Evolutionary conservation across 176 grass and related monocot species (phyloP), one percentile per base, ranked within the genome.

Genomic region (Puccinellia tenuiflora): DNA sequence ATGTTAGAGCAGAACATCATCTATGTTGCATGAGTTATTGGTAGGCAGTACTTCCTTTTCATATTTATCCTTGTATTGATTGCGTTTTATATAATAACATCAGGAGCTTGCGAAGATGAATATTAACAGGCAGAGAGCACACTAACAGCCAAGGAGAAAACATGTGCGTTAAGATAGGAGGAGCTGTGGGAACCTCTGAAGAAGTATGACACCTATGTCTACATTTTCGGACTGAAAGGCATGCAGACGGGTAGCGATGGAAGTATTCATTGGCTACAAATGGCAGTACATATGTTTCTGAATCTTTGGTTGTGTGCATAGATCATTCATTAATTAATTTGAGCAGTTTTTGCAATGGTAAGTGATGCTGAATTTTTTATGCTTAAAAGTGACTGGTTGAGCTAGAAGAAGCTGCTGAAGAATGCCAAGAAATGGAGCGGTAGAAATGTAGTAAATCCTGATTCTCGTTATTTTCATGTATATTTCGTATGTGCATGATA

Each of bases 1-100:
- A 97, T 69, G 94, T 90, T 26, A 25, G 22, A 25, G 22, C 17
- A 74, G 51, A 29, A 30, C 54, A 59, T 53, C 12, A 50, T 30
- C 2, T 10, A 21, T 68, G 3, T 35, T 45, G 13, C 38, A 83
- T 28, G 21, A 82, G 4, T 61, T 63, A 63, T 63, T 31, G 25
- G 18, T 28, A 66, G 57, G 29, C 76, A 10, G 15, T 33, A 34
- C 13, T 72, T 46, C 3, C 3, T 15, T 15, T 46, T 15, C 15
- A 46, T 46, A 46, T 46, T 3, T 45, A 45, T 45, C 42, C 10
- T 45, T 45, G 42, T 45, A 45, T 11, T 45, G 42, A 45, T 46
- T 46, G 43, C 43, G 15, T 46, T 46, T 11, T 45, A 40, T 40
- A 40, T 40, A 40, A 9, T 40, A 40, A 40, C 39, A 40, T 40